Conservation (phyloP, 208 protist species). For the Trypanosoma cruzi region DNA sequence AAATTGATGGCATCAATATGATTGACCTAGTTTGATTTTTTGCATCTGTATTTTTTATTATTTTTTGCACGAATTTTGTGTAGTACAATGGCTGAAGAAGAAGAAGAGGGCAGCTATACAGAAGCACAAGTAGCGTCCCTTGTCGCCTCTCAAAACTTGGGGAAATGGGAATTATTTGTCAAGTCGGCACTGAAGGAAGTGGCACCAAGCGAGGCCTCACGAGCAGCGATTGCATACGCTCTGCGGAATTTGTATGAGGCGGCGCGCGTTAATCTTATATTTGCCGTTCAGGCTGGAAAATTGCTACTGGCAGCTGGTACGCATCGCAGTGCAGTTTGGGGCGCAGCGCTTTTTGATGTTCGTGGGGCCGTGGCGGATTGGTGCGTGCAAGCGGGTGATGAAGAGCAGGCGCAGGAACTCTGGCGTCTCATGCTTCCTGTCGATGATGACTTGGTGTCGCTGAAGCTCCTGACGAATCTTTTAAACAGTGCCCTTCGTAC, state of each 20-base stretch:
- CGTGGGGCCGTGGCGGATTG: conserved; percentile 26
- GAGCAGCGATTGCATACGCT: not conserved
- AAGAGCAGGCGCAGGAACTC: conserved; percentile 25
- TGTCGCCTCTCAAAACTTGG: conserved; percentile 10
- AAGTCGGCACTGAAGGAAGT: conserved; percentile 1
- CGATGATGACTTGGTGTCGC: conserved; percentile 40
- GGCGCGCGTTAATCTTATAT: not conserved
- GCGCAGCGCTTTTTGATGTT: conserved; percentile 19
- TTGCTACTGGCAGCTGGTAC: not conserved
- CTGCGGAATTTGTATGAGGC: not conserved
- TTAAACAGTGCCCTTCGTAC: conserved; percentile 75
- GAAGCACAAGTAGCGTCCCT: conserved; percentile 16
- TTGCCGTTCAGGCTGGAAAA: conserved; percentile 15
- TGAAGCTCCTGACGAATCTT: conserved; percentile 71
- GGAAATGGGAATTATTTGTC: conserved; percentile 13
- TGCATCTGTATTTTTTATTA: not conserved
- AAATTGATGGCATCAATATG: not conserved
- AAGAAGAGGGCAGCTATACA: not conserved
- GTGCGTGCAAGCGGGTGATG: conserved; percentile 28
- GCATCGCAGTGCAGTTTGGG: conserved; percentile 20
- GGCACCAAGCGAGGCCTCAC: not conserved
- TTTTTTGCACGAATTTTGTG: not conserved
- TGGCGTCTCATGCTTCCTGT: conserved; percentile 29
- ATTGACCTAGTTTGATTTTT: not conserved
- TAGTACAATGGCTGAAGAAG: not conserved